A percentile compares a stretch with the other conserved stretches of the same genome.
These are phyloP conservation scores for Scutellaria baicalensis DNA, from an alignment of 257 asterid genomes.

Conservation along the genomic window DNA sequence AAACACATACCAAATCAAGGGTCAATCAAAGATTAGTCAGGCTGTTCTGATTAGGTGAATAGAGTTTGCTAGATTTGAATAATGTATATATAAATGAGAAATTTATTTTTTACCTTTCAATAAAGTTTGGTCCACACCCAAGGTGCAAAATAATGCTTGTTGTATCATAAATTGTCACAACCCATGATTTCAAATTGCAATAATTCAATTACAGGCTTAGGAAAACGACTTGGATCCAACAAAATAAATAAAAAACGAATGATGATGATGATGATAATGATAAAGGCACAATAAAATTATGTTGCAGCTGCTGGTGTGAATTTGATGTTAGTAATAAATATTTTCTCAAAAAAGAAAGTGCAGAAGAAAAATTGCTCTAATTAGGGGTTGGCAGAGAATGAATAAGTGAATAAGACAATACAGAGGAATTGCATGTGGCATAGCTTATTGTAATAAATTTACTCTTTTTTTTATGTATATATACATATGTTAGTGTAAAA, in stretches of 20 bases:
- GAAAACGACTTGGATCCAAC: conserved; percentile 15
- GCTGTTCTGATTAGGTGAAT: neutral
- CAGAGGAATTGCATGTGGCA: conserved; percentile 33
- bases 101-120: neutral
- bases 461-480: too few relatives aligned
- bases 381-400: conserved; percentile 16
- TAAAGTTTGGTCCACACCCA: neutral
- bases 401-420: conserved; percentile 26
- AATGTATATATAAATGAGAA: neutral
- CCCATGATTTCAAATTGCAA: conserved; percentile 1
- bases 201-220: neutral
- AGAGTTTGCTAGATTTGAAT: neutral
- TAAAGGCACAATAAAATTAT: neutral
- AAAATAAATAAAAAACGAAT: neutral
- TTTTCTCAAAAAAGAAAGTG: neutral
- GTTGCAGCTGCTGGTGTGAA: neutral
- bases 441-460: conserved; percentile 12
- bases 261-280: neutral
- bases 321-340: neutral
- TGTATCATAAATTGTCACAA: neutral
- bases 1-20: neutral
- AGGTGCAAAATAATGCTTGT: neutral
- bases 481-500: conserved; percentile 8
- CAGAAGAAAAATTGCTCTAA: neutral
- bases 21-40: neutral